These are phyloP conservation scores for Dendrocalamus latiflorus DNA, from an alignment of 202 grass and related monocot species.

Conservation along the genomic window DNA sequence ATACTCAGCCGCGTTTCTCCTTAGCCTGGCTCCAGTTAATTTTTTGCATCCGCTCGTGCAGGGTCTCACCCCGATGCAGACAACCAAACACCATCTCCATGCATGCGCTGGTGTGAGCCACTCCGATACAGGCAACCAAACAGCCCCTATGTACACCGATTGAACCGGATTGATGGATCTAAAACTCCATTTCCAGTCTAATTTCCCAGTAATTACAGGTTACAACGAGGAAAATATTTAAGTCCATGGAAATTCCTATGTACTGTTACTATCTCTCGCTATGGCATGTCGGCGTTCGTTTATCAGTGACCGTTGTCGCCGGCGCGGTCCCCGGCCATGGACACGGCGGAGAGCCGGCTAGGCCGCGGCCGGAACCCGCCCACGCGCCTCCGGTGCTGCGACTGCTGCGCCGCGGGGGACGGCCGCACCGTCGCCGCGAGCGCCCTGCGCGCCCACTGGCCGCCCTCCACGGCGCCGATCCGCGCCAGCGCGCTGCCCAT, in stretches of 20 bases:
- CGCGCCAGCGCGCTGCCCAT: slow-evolving; percentile 46
- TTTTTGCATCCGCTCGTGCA: too few species aligned
- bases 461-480: slow-evolving; percentile 48
- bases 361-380: slow-evolving; percentile 22
- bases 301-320: background rate
- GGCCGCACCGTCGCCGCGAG: too few species aligned
- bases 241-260: background rate
- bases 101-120: too few species aligned
- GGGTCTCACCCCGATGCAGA: too few species aligned
- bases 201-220: background rate
- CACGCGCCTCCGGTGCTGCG: too few species aligned
- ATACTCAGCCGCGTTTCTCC: too few species aligned
- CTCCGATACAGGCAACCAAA: too few species aligned
- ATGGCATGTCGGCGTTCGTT: slow-evolving; percentile 12
- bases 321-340: slow-evolving; percentile 37
- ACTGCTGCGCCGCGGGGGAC: too few species aligned
- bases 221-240: background rate
- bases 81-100: too few species aligned
- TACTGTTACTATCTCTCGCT: background rate
- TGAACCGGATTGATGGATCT: background rate
- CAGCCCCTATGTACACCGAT: slow-evolving; percentile 13
- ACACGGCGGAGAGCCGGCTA: slow-evolving; percentile 42
- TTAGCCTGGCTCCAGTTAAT: too few species aligned
- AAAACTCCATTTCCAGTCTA: slow-evolving; percentile 8
- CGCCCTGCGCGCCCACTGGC: slow-evolving; percentile 52